Evolutionary conservation across 345 rosid genomes (phyloP), one percentile per base, ranked within the genome.

Genomic region (Raphanus raphanistrum): DNA sequence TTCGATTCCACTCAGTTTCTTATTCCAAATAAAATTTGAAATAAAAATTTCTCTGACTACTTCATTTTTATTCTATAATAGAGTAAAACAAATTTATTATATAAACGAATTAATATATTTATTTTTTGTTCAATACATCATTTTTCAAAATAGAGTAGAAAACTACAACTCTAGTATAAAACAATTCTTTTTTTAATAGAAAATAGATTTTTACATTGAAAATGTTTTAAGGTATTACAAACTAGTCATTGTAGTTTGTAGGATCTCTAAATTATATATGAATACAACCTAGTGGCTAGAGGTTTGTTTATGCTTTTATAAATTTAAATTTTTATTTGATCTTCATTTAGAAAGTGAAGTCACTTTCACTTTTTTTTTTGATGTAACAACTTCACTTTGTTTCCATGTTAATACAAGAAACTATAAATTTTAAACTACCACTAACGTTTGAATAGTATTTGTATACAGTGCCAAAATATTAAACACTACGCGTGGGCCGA

Each of bases 401-500:
- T 31, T 43, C 4, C 8, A 33, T 63, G 50, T 45, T 48, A 45
- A 17, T 29, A 48, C 48, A 31, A 45, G 33, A 25, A 48, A 50
- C 6, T n/a, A 31, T 45, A 38, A n/a, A 12, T 29, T 50, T 11
- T 13, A 25, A 4, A 26, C 21, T 50, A 73, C 54, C 55, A 54
- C 64, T 74, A 65, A 74, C 64, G 28, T 52, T 26, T 54, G 41
- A 26, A 31, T 62, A 62, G 41, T 31, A 33, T 15, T 29, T 61
- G 32, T 62, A 35, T 9, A 55, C 9, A 54, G 17, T 27, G 41
- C 57, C 43, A 66, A 27, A 35, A 65, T 54, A 74, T 6, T 36
- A 65, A 36, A 74, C 4, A 54, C 64, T 74, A 73, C 45, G 58
- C 62, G 71, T 55, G 80, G 71, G 69, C 71, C 55, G 55, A 50